Conservation (phyloP, 2,329 filamentous ascomycete genomes). For the Curvularia eragrostidis region DNA sequence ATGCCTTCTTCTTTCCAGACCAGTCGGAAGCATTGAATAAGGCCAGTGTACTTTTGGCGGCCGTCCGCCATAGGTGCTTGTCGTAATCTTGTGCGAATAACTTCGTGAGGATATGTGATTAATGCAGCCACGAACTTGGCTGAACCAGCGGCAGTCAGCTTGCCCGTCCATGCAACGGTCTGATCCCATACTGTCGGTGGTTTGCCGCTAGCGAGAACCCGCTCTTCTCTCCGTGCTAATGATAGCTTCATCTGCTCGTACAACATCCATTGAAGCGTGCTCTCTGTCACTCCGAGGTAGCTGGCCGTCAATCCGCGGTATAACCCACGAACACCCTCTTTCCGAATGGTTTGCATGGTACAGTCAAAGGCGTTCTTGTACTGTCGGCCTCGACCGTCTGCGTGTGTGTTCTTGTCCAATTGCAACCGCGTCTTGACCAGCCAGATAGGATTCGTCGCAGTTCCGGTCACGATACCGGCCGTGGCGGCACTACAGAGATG, state of each 20-base stretch:
- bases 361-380: constrained; percentile 92
- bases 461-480: constrained; percentile 85
- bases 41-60: constrained; percentile 82
- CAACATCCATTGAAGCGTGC: constrained; percentile 89
- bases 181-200: constrained; percentile 74
- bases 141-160: constrained; percentile 76
- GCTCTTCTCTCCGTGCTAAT: constrained; percentile 70
- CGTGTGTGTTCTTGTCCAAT: constrained; percentile 83
- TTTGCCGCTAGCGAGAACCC: constrained; percentile 62
- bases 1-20: constrained; percentile 90
- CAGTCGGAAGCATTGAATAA: constrained; percentile 85
- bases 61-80: constrained; percentile 79
- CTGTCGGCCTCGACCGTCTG: constrained; percentile 65
- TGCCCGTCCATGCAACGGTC: constrained; percentile 78
- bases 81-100: constrained; percentile 81
- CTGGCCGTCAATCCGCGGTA: constrained; percentile 92
- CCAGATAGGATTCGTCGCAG: constrained; percentile 95
- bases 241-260: constrained; percentile 89
- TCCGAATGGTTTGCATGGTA: constrained; percentile 77
- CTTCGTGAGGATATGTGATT: constrained; percentile 91
- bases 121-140: constrained; percentile 87
- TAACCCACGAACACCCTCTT: constrained; percentile 81
- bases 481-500: constrained; percentile 78
- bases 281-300: constrained; percentile 89
- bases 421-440: constrained; percentile 92